Evolutionary conservation across 768 basidiomycete species (phyloP), one percentile per base, ranked within the genome.

Genomic region (Mycena alexandri): DNA sequence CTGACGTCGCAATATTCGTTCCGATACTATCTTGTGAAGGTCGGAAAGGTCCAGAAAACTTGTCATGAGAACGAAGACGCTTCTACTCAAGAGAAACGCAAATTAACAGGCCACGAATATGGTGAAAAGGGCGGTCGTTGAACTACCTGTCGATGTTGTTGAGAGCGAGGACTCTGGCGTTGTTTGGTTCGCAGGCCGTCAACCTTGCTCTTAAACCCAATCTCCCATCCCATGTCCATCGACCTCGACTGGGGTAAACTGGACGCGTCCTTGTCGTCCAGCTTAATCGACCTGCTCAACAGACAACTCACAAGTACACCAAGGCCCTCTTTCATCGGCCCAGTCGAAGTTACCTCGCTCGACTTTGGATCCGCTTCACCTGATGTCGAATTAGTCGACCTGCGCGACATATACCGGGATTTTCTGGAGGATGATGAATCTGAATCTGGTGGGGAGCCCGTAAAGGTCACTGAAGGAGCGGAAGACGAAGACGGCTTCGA

Each of bases 271-370:
- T 86, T 98, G 13, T 86, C 95, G 10, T 81, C 82, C 19, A 85
- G 84, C 34, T 85, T 96, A 64, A 86, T 96, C 63, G 84, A 87
- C 43, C 75, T 91, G 52, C 90, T 99, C 74, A 96, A 98, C 81
- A 81, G 82, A 64, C 92, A 94, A 63, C 90, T 99, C 24, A 75
- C 85, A 8, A 85, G 80, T 54, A 88, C 90, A 3, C 79, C 87
- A 36, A 82, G 94, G n/a, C 98, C 97, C 0, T 95, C 95, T 12
- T 99, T 96, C 78, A 93, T 99, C 42, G 98, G 98, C 2, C 95
- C 96, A 16, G 89, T 99, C 65, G 87, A 91, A 65, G 89, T 99
- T 61, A 91, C 90, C 2, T 89, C 90, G 5, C 86, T 99, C 61
- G 93, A 95, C 64, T 96, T 99, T 79, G 98, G 98, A 36, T 88